Base-by-base conservation (phyloP, 2,329 filamentous ascomycete genomes). In the Trichophyton rubrum region DNA sequence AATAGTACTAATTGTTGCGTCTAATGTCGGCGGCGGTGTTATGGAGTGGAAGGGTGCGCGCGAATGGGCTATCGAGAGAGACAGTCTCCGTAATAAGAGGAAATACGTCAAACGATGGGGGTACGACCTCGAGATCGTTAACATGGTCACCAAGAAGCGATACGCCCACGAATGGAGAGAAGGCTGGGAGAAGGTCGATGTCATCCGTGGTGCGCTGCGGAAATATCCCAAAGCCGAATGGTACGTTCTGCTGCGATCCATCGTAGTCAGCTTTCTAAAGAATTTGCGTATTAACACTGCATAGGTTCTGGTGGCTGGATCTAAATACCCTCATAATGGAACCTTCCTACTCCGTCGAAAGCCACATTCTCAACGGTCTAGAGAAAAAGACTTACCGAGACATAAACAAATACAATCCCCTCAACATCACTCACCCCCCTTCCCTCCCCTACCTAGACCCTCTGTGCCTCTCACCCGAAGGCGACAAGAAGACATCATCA, bases 101-200 rank as follows among this genome's bases (percentile, higher is more conserved):
- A 88, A 86, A 69, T 99, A 99, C 70, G 87, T 85, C 1, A 80
- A 83, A 38, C 82, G 81, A 71, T 97, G 93, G 91, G 93, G 93
- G 13, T 97, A 99, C 72, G 88, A 96, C 64, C 78, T 99, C 62
- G 93, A 99, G 73, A 87, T 97, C 70, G 90, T 95, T 66, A 95
- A 99, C 73, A 95, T 99, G 91, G 92, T 90, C 77, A 96, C 91
- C 59, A 96, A 96, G 82, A 97, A 96, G 77, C 85, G 91, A 66
- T 99, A 99, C 72, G 92, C 93, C 30, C 93, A 99, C 75, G 93
- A 99, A 75, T 99, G 93, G 93, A 84, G 93, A 69, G 93, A 99
- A 76, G 95, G 92, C 73, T 99, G 93, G 93, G 93, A 99, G 76
- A 99, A 97, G 79, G 91, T 96, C 63, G 93, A 99, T 72, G 90